phyloP scores from a whole-genome alignment of 1,284 basidiomycete species.

The Melampsora americana region DNA sequence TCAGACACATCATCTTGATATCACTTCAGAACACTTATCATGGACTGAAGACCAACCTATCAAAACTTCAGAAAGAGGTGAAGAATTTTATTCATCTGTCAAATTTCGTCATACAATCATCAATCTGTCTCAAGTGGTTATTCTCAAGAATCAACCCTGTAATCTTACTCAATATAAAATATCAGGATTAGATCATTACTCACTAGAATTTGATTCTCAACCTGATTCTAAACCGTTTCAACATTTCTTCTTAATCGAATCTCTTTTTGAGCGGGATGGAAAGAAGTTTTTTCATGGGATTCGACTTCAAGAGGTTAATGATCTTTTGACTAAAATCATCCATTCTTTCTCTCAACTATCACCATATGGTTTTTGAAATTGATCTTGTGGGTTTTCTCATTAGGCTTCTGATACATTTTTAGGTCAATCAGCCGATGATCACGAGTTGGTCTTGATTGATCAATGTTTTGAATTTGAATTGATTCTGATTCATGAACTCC shows the following conservation, averaged over 20 bases:
- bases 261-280: conserved; percentile 14
- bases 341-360: no score
- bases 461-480: conserved; percentile 36
- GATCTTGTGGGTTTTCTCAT: not conserved
- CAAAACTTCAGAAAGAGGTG: conserved; percentile 17
- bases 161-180: not conserved
- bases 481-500: not conserved
- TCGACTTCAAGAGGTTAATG: not conserved
- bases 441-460: conserved; percentile 23
- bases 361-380: no score
- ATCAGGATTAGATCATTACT: not conserved
- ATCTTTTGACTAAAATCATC: no score
- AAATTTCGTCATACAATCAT: conserved; percentile 1
- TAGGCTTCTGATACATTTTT: conserved; percentile 16
- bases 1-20: no score
- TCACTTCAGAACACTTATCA: not conserved
- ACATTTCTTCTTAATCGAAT: conserved; percentile 3
- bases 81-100: conserved; percentile 27
- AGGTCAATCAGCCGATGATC: conserved; percentile 2
- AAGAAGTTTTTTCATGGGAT: conserved; percentile 25
- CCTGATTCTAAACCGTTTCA: not conserved
- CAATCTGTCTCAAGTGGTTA: not conserved
- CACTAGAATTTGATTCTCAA: not conserved
- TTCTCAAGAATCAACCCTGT: not conserved
- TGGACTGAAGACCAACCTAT: conserved; percentile 1